A percentile compares a stretch with the other conserved stretches of the same genome.
Evolutionary conservation across 371 early-diverging fungal species (phyloP).

Genomic region (Lichtheimia ramosa): DNA sequence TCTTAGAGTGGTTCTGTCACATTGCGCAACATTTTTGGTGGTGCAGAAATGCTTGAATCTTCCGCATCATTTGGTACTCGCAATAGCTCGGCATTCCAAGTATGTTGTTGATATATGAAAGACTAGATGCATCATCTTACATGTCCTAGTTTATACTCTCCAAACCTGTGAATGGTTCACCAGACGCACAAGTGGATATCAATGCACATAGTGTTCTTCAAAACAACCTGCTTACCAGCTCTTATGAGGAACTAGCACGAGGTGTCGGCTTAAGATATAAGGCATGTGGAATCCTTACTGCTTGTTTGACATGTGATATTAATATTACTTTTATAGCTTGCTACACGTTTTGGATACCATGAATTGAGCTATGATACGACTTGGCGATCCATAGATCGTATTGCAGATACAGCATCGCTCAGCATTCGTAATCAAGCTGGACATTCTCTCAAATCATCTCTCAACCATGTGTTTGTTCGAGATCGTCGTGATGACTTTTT

Average conservation of each 20-base stretch:
- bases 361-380: constrained; percentile 68
- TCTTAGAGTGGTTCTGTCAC: constrained; percentile 62
- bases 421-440: constrained; percentile 89
- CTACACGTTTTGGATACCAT: constrained; percentile 63
- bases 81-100: constrained; percentile 75
- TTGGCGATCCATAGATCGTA: constrained; percentile 80
- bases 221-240: constrained; percentile 39
- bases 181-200: constrained; percentile 41
- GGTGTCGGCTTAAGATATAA: constrained; percentile 44
- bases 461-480: constrained; percentile 65
- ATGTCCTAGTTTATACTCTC: constrained; percentile 32
- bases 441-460: constrained; percentile 82
- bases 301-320: background rate
- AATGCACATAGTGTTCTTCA: constrained; percentile 50
- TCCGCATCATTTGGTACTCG: constrained; percentile 73
- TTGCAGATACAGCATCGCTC: constrained; percentile 72
- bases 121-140: too few species aligned
- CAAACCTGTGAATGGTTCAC: constrained; percentile 49
- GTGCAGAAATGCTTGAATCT: constrained; percentile 75
- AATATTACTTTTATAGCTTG: constrained; percentile 20
- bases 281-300: constrained; percentile 6
- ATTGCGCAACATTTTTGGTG: constrained; percentile 81
- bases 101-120: constrained; percentile 20
- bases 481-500: constrained; percentile 79
- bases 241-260: constrained; percentile 46